Conservation (phyloP, 202 grass and related monocot genomes). For the Brachypodium distachyon region DNA sequence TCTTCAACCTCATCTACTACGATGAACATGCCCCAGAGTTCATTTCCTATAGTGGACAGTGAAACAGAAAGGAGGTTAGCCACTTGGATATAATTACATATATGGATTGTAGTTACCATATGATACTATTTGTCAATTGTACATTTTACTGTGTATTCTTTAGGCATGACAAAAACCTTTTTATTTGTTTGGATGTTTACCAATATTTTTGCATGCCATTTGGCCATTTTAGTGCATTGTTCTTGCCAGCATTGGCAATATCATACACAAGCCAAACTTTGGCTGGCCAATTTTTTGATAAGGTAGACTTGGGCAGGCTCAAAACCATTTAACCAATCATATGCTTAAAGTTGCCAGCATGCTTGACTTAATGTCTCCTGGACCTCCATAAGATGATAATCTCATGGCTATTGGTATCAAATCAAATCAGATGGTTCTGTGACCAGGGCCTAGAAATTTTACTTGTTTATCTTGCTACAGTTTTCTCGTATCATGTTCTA, state of each 20-base stretch:
- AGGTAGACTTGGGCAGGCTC: not conserved
- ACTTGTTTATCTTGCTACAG: not conserved
- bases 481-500: not conserved
- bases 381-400: too few species aligned
- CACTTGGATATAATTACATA: constrained; percentile 18
- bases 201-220: not conserved
- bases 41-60: constrained; percentile 49
- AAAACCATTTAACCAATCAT: too few species aligned
- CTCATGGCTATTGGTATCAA: too few species aligned
- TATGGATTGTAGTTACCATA: not conserved
- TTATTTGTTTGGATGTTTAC: not conserved
- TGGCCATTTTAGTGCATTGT: not conserved
- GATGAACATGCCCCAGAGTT: constrained; percentile 28
- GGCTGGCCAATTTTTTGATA: not conserved
- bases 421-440: too few species aligned
- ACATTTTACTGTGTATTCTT: not conserved
- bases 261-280: not conserved
- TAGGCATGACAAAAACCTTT: not conserved
- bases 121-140: not conserved
- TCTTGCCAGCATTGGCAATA: not conserved
- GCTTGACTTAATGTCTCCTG: not conserved
- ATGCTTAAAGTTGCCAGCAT: not conserved
- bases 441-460: not conserved
- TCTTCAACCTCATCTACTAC: not conserved
- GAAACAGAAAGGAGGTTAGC: constrained; percentile 59